Percentiles rank a stretch among this genome's conserved stretches.
phyloP scores from a whole-genome alignment of 306 rosid species.

The Castanospermum australe region DNA sequence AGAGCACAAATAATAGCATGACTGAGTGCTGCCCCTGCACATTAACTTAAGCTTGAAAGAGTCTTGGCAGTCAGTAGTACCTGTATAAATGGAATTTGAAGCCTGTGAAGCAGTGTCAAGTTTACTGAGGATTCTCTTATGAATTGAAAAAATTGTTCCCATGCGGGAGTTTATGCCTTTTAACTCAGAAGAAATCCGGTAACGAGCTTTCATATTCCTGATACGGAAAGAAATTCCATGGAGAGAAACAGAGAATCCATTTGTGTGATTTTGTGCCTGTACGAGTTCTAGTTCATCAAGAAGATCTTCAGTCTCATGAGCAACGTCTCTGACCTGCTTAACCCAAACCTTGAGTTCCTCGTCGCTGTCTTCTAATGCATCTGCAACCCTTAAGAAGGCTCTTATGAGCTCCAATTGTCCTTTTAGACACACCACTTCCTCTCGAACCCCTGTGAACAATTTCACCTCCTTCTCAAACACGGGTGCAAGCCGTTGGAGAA shows the following conservation, averaged over 20 bases:
- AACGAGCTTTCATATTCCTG: constrained; percentile 40
- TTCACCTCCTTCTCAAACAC: constrained; percentile 26
- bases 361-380: constrained; percentile 36
- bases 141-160: constrained; percentile 5
- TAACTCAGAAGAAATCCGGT: constrained; percentile 34
- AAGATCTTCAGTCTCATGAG: constrained; percentile 43
- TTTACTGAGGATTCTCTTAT: constrained; percentile 22
- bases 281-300: constrained; percentile 40
- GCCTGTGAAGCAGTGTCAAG: constrained; percentile 28
- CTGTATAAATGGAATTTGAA: constrained; percentile 35
- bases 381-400: constrained; percentile 45
- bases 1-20: background rate
- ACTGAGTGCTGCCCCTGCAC: background rate
- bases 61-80: constrained; percentile 21
- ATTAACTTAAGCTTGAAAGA: background rate
- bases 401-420: constrained; percentile 35
- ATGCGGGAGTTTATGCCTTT: constrained; percentile 34
- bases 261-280: constrained; percentile 6
- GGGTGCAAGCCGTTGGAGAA: constrained; percentile 32
- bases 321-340: constrained; percentile 50
- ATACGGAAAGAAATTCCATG: background rate
- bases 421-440: constrained; percentile 32
- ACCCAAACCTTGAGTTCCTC: constrained; percentile 50
- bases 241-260: constrained; percentile 23
- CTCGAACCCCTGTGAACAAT: constrained; percentile 18